Percentiles rank a stretch among this genome's conserved stretches.
Conservation (phyloP, 164 flowering plant species). For the Magnolia sinica region DNA sequence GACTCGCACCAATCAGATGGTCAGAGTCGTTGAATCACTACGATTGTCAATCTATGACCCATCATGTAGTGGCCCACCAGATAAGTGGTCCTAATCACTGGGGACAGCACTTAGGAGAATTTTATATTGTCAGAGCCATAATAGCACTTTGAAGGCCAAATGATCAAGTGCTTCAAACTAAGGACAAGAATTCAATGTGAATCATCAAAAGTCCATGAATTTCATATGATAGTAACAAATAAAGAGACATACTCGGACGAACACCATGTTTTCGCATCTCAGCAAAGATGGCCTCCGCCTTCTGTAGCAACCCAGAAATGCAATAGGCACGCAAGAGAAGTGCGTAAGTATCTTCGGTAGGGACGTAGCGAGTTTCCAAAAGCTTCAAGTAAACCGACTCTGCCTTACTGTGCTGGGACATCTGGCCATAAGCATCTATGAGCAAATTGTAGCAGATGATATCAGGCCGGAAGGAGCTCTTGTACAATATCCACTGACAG, state of each 20-base stretch:
- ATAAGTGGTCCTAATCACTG: no score
- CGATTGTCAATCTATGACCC: not conserved
- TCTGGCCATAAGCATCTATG: conserved; percentile 80
- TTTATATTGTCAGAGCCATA: not conserved
- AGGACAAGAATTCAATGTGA: not conserved
- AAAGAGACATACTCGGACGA: conserved; percentile 50
- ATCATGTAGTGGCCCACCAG: no score
- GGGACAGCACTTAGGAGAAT: no score
- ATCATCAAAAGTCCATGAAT: not conserved
- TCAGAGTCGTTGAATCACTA: not conserved
- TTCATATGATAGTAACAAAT: not conserved
- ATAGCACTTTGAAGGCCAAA: not conserved
- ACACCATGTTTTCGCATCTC: conserved; percentile 62
- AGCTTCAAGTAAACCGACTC: conserved; percentile 60
- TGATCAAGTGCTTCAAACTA: not conserved
- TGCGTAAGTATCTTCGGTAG: conserved; percentile 88
- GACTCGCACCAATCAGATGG: not conserved
- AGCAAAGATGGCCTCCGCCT: conserved; percentile 72
- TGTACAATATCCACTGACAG: conserved; percentile 72
- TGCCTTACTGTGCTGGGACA: conserved; percentile 49
- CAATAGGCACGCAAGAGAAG: conserved; percentile 73
- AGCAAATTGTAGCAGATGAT: conserved; percentile 81
- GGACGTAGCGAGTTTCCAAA: conserved; percentile 58
- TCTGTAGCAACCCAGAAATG: conserved; percentile 47
- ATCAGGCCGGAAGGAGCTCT: conserved; percentile 74